These are phyloP conservation scores for Suillus decipiens DNA, from an alignment of 768 basidiomycete species.

Conservation along the genomic window DNA sequence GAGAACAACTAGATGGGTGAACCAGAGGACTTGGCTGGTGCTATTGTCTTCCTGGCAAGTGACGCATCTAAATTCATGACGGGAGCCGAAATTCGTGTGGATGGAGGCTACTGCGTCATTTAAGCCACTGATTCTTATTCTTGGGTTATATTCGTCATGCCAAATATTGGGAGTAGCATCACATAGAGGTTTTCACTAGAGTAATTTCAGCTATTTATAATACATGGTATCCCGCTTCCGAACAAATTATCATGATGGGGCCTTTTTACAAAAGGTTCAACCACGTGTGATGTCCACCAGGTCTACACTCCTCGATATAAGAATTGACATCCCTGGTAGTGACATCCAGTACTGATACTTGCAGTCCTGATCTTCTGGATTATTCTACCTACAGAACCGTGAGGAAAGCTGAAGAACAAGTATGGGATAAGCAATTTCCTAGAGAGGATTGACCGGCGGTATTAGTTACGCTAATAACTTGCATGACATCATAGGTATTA, in stretches of 20 bases:
- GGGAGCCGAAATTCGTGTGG: conserved; percentile 80
- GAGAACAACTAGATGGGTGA: conserved; percentile 70
- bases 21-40: conserved; percentile 89
- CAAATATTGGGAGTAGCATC: conserved; percentile 16
- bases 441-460: background rate
- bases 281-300: too few species aligned
- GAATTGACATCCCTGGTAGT: too few species aligned
- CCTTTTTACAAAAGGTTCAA: too few species aligned
- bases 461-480: background rate
- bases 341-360: too few species aligned
- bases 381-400: background rate
- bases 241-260: too few species aligned
- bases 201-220: conserved; percentile 8
- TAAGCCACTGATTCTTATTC: conserved; percentile 30
- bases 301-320: too few species aligned
- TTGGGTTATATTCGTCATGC: background rate
- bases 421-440: background rate
- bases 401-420: background rate
- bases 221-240: background rate
- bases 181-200: conserved; percentile 13
- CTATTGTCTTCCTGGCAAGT: conserved; percentile 86
- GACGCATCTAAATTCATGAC: conserved; percentile 93
- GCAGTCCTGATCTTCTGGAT: too few species aligned
- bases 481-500: conserved; percentile 9
- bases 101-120: conserved; percentile 84